A percentile compares a stretch with the other conserved stretches of the same genome.
phyloP scores from a whole-genome alignment of 1,284 basidiomycete genomes.

The Sporisorium reilianum region DNA sequence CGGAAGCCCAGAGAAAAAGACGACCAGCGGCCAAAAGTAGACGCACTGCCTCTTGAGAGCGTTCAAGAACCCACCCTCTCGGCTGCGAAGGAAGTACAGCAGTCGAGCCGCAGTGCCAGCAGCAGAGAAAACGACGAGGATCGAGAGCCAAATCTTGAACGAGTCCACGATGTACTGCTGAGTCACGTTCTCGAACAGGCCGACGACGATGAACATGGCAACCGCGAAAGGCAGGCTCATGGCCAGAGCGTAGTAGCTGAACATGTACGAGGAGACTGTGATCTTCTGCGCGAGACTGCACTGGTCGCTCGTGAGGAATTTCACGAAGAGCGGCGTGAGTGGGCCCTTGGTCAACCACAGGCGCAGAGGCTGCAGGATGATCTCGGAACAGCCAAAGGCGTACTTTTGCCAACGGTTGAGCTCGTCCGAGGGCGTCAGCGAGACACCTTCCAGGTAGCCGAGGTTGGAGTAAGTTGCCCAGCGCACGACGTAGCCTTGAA shows the following conservation, averaged over 20 bases:
- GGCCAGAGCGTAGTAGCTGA: slow-evolving; percentile 81
- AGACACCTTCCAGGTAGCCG: slow-evolving; percentile 87
- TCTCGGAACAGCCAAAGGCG: slow-evolving; percentile 76
- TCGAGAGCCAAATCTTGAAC: slow-evolving; percentile 83
- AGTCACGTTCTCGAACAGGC: slow-evolving; percentile 76
- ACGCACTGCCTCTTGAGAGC: slow-evolving; percentile 77
- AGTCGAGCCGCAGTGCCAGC: slow-evolving; percentile 80
- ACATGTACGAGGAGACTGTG: slow-evolving; percentile 78
- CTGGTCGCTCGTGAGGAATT: slow-evolving; percentile 73
- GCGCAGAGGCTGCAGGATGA: slow-evolving; percentile 70
- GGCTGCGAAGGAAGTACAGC: slow-evolving; percentile 81
- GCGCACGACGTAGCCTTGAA: slow-evolving; percentile 77
- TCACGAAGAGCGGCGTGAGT: slow-evolving; percentile 76
- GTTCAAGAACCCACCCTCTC: slow-evolving; percentile 74
- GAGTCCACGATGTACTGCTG: slow-evolving; percentile 73
- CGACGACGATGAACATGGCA: slow-evolving; percentile 80
- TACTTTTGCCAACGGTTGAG: slow-evolving; percentile 89
- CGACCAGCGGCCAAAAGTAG: slow-evolving; percentile 77
- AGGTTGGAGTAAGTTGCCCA: slow-evolving; percentile 86
- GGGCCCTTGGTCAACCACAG: slow-evolving; percentile 81
- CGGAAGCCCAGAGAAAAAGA: slow-evolving; percentile 39
- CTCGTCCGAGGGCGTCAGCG: slow-evolving; percentile 79
- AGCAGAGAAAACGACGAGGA: slow-evolving; percentile 80
- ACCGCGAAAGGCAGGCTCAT: slow-evolving; percentile 77
- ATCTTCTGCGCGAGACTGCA: slow-evolving; percentile 76